These are phyloP conservation scores for Chalciporus piperatus DNA, from an alignment of 768 basidiomycete genomes.

Conservation along the genomic window DNA sequence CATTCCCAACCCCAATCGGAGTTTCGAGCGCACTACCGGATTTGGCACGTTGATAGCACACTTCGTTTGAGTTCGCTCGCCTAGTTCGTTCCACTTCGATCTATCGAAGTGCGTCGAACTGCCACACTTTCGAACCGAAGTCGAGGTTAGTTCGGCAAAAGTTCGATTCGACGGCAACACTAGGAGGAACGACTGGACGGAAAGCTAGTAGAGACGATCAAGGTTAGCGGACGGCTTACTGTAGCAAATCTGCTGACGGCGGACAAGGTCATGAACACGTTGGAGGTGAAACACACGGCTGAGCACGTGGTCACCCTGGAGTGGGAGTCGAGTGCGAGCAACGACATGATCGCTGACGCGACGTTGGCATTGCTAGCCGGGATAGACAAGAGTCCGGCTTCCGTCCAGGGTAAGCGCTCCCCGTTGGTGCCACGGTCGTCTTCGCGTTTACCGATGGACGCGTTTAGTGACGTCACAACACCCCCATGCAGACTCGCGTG, in stretches of 20 bases:
- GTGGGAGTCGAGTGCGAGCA: slow-evolving; percentile 90
- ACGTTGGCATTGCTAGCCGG: slow-evolving; percentile 83
- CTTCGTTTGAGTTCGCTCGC: too few relatives aligned
- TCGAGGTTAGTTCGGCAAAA: too few relatives aligned
- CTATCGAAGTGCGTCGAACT: too few relatives aligned
- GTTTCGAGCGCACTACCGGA: too few relatives aligned
- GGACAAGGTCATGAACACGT: slow-evolving; percentile 80
- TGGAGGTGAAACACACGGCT: slow-evolving; percentile 74
- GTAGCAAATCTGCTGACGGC: neutral
- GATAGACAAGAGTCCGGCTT: slow-evolving; percentile 91
- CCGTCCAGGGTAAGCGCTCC: slow-evolving; percentile 74
- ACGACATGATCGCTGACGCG: slow-evolving; percentile 98
- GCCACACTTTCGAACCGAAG: too few relatives aligned
- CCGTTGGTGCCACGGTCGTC: neutral
- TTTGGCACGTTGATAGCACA: too few relatives aligned
- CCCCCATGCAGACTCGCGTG: slow-evolving; percentile 56
- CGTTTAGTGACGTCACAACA: slow-evolving; percentile 58
- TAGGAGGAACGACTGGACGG: too few relatives aligned
- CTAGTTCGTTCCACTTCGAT: too few relatives aligned
- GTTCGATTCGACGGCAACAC: too few relatives aligned
- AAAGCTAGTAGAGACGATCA: slow-evolving; percentile 58
- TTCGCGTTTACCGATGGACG: neutral
- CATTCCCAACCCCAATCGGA: too few relatives aligned
- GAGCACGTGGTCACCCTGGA: slow-evolving; percentile 82
- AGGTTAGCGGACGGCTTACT: slow-evolving; percentile 44